phyloP scores from a whole-genome alignment of 2,329 filamentous ascomycete species.

The Colletotrichum chrysophilum region DNA sequence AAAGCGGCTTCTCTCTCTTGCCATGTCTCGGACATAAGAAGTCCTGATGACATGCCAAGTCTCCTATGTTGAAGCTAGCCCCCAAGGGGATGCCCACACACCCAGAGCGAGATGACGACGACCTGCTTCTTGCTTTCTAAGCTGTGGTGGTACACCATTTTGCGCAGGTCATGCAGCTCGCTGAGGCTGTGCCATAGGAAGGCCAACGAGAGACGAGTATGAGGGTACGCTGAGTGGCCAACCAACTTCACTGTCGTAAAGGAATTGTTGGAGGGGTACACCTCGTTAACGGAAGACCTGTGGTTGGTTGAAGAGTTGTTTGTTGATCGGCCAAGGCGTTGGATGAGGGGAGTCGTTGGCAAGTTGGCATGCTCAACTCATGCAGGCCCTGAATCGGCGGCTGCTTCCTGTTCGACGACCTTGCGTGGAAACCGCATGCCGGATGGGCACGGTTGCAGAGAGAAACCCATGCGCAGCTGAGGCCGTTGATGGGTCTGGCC shows the following conservation, averaged over 20 bases:
- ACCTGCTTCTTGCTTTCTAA: background rate
- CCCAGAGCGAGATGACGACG: slow-evolving; percentile 6
- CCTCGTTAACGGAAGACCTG: background rate
- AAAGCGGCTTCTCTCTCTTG: background rate
- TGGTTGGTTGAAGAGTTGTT: background rate
- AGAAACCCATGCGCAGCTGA: background rate
- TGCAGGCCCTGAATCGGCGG: background rate
- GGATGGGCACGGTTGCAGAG: background rate
- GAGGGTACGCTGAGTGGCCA: background rate
- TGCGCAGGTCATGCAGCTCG: background rate
- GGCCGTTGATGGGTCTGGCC: background rate
- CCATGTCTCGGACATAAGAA: slow-evolving; percentile 1
- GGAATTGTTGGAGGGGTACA: background rate
- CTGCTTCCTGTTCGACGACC: background rate
- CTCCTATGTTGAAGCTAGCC: background rate
- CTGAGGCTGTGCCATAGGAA: background rate
- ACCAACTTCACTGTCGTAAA: background rate
- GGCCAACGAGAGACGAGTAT: background rate
- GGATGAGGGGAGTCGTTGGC: background rate
- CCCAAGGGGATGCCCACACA: background rate
- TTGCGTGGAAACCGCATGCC: background rate
- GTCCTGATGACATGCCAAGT: slow-evolving; percentile 13
- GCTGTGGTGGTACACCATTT: background rate
- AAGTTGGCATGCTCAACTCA: background rate
- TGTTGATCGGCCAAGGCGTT: background rate